Evolutionary conservation across 1,284 basidiomycete genomes (phyloP).

Genomic region (Volvariella surrecta): DNA sequence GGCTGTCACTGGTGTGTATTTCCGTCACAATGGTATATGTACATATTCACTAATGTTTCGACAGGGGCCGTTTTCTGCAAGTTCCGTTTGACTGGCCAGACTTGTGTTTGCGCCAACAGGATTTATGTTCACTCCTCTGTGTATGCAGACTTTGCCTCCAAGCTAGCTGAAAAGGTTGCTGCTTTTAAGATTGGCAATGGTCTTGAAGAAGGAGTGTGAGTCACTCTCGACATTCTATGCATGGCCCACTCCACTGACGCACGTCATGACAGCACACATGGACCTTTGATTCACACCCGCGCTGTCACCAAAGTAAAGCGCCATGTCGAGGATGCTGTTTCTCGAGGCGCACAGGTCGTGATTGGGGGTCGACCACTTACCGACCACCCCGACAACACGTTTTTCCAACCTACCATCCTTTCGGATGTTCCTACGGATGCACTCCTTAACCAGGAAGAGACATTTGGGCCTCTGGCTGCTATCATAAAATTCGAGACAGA

Average conservation of each 20-base stretch:
- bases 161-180: constrained; percentile 78
- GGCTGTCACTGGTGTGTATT: constrained; percentile 69
- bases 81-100: constrained; percentile 91
- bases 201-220: constrained; percentile 70
- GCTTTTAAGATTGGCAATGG: constrained; percentile 90
- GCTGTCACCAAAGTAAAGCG: constrained; percentile 83
- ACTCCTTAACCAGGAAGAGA: constrained; percentile 69
- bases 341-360: constrained; percentile 80
- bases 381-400: constrained; percentile 48
- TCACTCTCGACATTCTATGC: constrained; percentile 11
- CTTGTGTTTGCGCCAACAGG: constrained; percentile 81
- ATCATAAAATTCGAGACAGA: constrained; percentile 85
- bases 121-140: constrained; percentile 82
- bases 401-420: constrained; percentile 87
- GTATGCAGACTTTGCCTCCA: constrained; percentile 82
- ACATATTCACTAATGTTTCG: not conserved
- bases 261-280: constrained; percentile 62
- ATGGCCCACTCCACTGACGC: not conserved
- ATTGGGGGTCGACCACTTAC: constrained; percentile 68
- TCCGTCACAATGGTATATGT: not conserved
- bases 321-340: constrained; percentile 83
- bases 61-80: constrained; percentile 80
- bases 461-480: constrained; percentile 81
- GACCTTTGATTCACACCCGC: constrained; percentile 85
- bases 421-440: constrained; percentile 74